Base-by-base conservation (phyloP, 2,329 filamentous ascomycete genomes). In the Lasiodiplodia theobromae region DNA sequence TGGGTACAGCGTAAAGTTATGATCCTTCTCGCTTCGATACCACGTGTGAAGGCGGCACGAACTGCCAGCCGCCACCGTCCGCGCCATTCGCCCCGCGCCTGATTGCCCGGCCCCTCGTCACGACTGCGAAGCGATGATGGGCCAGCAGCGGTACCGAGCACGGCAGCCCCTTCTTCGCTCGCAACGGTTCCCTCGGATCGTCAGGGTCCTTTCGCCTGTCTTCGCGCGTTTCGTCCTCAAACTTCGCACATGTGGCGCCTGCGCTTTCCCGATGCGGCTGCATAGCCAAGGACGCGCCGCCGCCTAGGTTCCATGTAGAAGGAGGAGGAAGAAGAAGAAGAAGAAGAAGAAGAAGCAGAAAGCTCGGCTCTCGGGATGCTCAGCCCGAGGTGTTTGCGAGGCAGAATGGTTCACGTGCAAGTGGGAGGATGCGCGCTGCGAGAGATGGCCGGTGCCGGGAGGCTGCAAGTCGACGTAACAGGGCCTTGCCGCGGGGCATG, bases 381-480 rank as follows among this genome's bases (percentile, higher is more conserved):
- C 40, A 44, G 18, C 40, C 40, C 40, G 40, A 44, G 40, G 14
- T 7, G 14, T 44, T 44, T 18, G 40, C 40, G 40, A 44, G 40
- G 16, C 6, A 18, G 14, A 18, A 7, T 34, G 31, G 11, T 23
- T 53, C 51, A 53, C 51, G 51, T 53, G 51, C 23, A 8, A 53
- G n/a, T 14, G 49, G 49, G 31, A 34, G 31, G 31, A 34, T 34
- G 31, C 31, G 31, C 31, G 31, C 31, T 10, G 31, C 31, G 31
- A 34, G 31, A 34, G 31, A 34, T 34, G 31, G 31, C 31, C 31
- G 31, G 31, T 34, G 31, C 31, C 31, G 31, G 31, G 40, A 44
- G 23, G 54, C 31, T 38, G 54, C 57, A 62, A 28, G 37, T 62
- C 38, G 38, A 49, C 40, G 58, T 62, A 51, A 44, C 40, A 40